Conservation (phyloP, 1,284 basidiomycete species). For the Trichosporon sp. region DNA sequence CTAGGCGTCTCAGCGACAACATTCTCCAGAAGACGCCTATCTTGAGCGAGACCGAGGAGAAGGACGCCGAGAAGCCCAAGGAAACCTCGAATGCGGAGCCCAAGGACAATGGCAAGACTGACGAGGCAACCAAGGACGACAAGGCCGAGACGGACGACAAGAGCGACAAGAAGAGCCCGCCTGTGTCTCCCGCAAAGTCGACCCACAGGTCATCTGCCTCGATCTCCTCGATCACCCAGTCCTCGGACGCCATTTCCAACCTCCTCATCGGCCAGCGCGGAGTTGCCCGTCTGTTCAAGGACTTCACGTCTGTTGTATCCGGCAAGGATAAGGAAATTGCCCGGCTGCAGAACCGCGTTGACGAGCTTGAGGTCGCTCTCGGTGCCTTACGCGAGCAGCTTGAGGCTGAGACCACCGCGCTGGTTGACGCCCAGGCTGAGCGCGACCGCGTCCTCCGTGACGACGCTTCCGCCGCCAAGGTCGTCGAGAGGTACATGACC, state of each 20-base stretch:
- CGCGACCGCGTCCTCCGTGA: constrained; percentile 61
- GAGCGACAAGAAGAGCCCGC: neutral
- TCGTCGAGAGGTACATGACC: constrained; percentile 85
- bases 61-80: neutral
- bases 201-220: constrained; percentile 3
- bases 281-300: constrained; percentile 44
- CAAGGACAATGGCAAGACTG: neutral
- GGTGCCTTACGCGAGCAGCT: constrained; percentile 56
- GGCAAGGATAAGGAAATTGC: constrained; percentile 56
- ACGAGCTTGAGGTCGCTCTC: constrained; percentile 68
- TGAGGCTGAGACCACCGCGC: constrained; percentile 63
- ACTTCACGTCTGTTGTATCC: constrained; percentile 38
- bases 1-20: constrained; percentile 18
- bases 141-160: constrained; percentile 7
- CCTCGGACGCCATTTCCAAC: constrained; percentile 42
- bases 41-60: neutral
- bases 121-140: neutral
- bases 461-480: constrained; percentile 70
- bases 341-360: constrained; percentile 69
- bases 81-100: neutral
- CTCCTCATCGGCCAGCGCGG: constrained; percentile 46
- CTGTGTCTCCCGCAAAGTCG: constrained; percentile 7
- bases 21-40: constrained; percentile 26
- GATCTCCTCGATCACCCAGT: constrained; percentile 5
- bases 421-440: constrained; percentile 54